Percentiles rank a stretch among this genome's conserved stretches.
These are phyloP conservation scores for Phytopythium montanum DNA, from an alignment of 352 stramenopile genomes.

Conservation along the genomic window DNA sequence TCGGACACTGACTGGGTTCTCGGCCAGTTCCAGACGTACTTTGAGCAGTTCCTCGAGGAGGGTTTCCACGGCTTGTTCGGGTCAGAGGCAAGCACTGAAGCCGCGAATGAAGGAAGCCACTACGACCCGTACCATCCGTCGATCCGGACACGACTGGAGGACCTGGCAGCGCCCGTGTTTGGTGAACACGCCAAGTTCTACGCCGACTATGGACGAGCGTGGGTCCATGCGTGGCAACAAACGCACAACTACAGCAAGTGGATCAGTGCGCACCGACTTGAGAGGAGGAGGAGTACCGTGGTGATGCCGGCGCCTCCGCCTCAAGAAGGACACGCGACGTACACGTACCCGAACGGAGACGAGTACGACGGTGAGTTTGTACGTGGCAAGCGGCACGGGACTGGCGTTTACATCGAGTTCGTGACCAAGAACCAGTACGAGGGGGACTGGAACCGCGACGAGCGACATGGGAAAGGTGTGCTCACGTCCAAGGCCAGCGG, in stretches of 20 bases:
- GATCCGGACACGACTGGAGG: constrained; percentile 48
- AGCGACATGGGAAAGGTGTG: constrained; percentile 66
- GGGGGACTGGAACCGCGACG: constrained; percentile 62
- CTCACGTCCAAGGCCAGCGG: constrained; percentile 54
- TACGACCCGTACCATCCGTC: constrained; percentile 37
- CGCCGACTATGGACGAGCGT: constrained; percentile 52
- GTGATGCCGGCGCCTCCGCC: constrained; percentile 21
- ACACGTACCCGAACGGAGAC: constrained; percentile 71
- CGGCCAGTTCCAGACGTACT: constrained; percentile 55
- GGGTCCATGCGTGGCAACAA: constrained; percentile 59
- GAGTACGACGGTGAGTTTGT: constrained; percentile 75
- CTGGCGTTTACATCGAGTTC: constrained; percentile 70
- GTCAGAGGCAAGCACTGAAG: constrained; percentile 1
- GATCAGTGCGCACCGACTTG: constrained; percentile 25
- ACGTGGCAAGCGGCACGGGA: constrained; percentile 63
- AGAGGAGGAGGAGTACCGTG: constrained; percentile 26
- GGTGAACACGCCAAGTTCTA: constrained; percentile 39
- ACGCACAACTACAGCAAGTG: constrained; percentile 63
- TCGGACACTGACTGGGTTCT: constrained; percentile 62
- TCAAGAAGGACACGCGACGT: constrained; percentile 36
- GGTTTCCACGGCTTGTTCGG: constrained; percentile 26
- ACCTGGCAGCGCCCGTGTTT: constrained; percentile 43
- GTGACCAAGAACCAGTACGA: constrained; percentile 77
- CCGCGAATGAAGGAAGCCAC: constrained; percentile 8
- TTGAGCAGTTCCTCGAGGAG: constrained; percentile 51